Base-by-base conservation (phyloP, 192 early-diverging fungal species). In the Podila clonocystis region DNA sequence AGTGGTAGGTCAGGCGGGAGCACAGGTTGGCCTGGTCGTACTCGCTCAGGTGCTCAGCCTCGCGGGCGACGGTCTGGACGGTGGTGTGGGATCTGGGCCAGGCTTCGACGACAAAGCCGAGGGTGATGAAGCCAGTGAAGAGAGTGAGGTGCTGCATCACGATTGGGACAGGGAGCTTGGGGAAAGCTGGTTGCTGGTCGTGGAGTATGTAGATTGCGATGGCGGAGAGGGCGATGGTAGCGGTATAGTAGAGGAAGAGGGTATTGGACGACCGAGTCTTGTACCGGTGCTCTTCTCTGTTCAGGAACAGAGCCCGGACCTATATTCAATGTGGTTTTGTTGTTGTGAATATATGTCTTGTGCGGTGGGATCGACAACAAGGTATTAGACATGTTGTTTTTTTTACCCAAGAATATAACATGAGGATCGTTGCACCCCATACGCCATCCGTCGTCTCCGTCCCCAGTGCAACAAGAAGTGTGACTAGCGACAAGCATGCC, bases 1-100 rank as follows among this genome's bases (percentile, higher is more conserved):
- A 73, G 24, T 63, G 66, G 34, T 60, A 72, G 0, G 67, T 59
- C 2, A 80, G 31, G 7, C 67, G 70, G 9, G 82, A 75, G 41
- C 71, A 38, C 6, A 83, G 30, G 65, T 83, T 83, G 33, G 82
- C 82, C 41, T 66, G 66, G 50, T 50, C 70, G 24, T 83, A 74
- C 38, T 34, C 8, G 5, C 58, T 33, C 2, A 57, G 64, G 22
- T 38, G 30, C 20, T 70, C 72, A 28, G 17, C 22, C 26, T 58
- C 59, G 3, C 71, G 77, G 28, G 65, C 70, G 6, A 69, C 57
- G 2, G 62, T 59, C 20, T 80, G 76, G 0, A 72, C 66, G 0
- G n/a, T 48, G 5, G 76, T 80, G 7, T n/a, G 26, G 15, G 66
- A 66, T 41, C 76, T 20, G 3, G 76, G 76, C 76, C 76, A 80